Percentiles rank a stretch among this genome's conserved stretches.
phyloP scores from a whole-genome alignment of 2,329 filamentous ascomycete genomes.

The Colletotrichum sp. region DNA sequence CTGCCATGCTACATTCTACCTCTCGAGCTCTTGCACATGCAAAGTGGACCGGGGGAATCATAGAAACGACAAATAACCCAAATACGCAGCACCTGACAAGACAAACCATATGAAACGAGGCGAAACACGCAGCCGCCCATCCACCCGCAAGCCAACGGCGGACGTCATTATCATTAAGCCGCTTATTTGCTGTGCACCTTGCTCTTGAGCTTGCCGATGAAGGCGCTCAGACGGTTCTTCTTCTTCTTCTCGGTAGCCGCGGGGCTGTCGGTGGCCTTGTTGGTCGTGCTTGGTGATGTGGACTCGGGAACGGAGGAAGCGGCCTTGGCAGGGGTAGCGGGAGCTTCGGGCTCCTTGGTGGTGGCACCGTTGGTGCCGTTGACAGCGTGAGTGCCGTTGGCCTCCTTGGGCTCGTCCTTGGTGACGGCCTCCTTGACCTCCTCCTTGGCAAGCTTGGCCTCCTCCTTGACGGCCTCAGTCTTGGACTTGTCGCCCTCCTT shows the following conservation, averaged over 20 bases:
- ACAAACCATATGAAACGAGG: slow-evolving; percentile 39
- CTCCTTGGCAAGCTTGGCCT: slow-evolving; percentile 22
- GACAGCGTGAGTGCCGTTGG: slow-evolving; percentile 19
- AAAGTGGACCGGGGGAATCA: slow-evolving; percentile 28
- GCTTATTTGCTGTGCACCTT: slow-evolving; percentile 40
- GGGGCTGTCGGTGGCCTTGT: slow-evolving; percentile 30
- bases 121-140: slow-evolving; percentile 29
- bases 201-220: slow-evolving; percentile 63
- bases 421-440: slow-evolving; percentile 14
- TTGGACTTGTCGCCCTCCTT: slow-evolving; percentile 21
- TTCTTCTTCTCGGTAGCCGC: slow-evolving; percentile 63
- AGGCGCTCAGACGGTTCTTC: slow-evolving; percentile 67
- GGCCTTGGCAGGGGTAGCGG: slow-evolving; percentile 20
- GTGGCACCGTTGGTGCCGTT: slow-evolving; percentile 14
- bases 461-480: slow-evolving; percentile 22
- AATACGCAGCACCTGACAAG: slow-evolving; percentile 36
- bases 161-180: slow-evolving; percentile 4
- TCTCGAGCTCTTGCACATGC: slow-evolving; percentile 22
- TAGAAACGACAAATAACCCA: slow-evolving; percentile 23
- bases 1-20: slow-evolving; percentile 18
- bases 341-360: slow-evolving; percentile 18
- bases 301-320: slow-evolving; percentile 16
- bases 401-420: slow-evolving; percentile 13
- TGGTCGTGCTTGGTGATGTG: slow-evolving; percentile 25
- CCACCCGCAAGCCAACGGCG: slow-evolving; percentile 31